Percentiles rank a stretch among this genome's conserved stretches.
Conservation (phyloP, 768 basidiomycete genomes). For the Leccinum incarnatum region DNA sequence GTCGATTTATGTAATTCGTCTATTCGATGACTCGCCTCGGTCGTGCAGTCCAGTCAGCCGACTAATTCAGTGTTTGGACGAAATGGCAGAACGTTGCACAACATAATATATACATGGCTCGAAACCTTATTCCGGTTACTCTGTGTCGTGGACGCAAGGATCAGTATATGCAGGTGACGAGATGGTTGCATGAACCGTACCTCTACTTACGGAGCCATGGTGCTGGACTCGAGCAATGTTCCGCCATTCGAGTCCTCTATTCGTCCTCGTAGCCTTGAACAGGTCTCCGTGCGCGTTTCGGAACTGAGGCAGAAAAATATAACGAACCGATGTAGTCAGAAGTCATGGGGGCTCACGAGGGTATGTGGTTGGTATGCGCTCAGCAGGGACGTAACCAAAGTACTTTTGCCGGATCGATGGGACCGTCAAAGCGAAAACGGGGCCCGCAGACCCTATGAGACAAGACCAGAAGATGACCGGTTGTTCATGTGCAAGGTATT, state of each 20-base stretch:
- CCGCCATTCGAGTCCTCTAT: conserved; percentile 9
- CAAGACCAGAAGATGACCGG: conserved; percentile 90
- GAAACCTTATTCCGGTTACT: not conserved
- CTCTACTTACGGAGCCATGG: conserved; percentile 3
- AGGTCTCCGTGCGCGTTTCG: conserved; percentile 64
- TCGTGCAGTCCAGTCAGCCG: not conserved
- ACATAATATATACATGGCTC: conserved; percentile 4
- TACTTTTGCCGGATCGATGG: conserved; percentile 72
- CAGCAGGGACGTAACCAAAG: conserved; percentile 70
- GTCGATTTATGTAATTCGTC: not conserved
- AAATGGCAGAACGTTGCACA: not conserved
- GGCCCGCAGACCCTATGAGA: conserved; percentile 71
- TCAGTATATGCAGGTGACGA: not conserved
- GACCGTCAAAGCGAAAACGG: conserved; percentile 65
- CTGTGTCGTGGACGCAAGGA: not conserved
- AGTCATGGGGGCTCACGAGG: conserved; percentile 54
- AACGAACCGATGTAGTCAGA: no score
- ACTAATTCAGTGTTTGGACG: not conserved
- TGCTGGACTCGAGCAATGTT: not conserved
- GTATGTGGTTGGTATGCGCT: conserved; percentile 72
- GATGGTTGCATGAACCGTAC: not conserved
- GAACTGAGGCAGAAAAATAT: conserved; percentile 43
- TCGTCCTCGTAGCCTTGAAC: conserved; percentile 77
- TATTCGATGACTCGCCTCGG: not conserved
- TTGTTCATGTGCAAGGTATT: conserved; percentile 87